These are phyloP conservation scores for Phalaenopsis hybrid DNA, from an alignment of 116 monocot genomes.

Conservation along the genomic window DNA sequence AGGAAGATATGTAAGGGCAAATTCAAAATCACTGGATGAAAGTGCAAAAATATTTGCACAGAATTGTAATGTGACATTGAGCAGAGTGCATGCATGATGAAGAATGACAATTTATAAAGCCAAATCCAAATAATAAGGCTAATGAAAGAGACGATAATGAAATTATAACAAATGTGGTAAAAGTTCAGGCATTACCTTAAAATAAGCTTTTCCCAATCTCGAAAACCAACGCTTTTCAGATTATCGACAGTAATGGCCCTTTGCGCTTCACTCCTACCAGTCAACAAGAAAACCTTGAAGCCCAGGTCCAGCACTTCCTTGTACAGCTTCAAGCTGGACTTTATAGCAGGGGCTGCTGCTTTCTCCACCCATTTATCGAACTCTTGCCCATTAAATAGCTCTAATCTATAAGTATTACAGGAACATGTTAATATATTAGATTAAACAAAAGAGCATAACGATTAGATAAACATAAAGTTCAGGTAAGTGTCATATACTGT, in stretches of 20 bases:
- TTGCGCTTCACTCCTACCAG: slow-evolving; percentile 63
- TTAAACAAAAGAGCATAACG: not conserved
- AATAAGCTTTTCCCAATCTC: slow-evolving; percentile 59
- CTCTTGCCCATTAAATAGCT: slow-evolving; percentile 45
- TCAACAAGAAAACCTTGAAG: slow-evolving; percentile 60
- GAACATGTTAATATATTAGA: not conserved
- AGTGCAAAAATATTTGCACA: too few relatives aligned
- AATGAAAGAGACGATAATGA: too few relatives aligned
- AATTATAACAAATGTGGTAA: not conserved
- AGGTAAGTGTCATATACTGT: not conserved
- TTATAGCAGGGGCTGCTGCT: slow-evolving; percentile 57
- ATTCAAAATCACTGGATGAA: too few relatives aligned
- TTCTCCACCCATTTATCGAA: slow-evolving; percentile 69
- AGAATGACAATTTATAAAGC: too few relatives aligned
- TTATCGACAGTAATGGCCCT: slow-evolving; percentile 46
- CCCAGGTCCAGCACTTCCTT: slow-evolving; percentile 43
- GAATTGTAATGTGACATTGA: too few relatives aligned
- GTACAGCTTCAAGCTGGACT: slow-evolving; percentile 50
- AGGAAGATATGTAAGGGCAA: too few relatives aligned
- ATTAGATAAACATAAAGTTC: not conserved
- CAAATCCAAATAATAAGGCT: too few relatives aligned
- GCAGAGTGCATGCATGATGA: too few relatives aligned
- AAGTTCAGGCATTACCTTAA: slow-evolving; percentile 39
- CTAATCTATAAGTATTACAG: slow-evolving; percentile 38
- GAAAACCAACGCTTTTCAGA: slow-evolving; percentile 43